These are phyloP conservation scores for Hypseocharis bilobata DNA, from an alignment of 441 rosid species.

Conservation along the genomic window DNA sequence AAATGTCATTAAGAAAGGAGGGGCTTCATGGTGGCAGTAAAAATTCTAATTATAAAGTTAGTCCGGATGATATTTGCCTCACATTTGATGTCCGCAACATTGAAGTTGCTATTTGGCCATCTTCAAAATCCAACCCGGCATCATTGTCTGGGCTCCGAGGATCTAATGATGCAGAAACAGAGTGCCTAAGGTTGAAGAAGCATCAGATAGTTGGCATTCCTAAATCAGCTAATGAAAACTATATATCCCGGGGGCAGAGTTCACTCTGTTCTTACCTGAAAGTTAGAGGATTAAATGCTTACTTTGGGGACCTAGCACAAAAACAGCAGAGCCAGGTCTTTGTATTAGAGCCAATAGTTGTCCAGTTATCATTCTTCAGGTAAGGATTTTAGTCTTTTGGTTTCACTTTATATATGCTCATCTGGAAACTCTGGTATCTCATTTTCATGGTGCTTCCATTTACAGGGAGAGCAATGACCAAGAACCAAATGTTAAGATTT, in stretches of 20 bases:
- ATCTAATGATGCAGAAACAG: constrained; percentile 37
- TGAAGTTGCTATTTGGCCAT: constrained; percentile 59
- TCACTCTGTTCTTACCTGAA: constrained; percentile 45
- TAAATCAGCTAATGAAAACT: constrained; percentile 45
- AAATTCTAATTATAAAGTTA: constrained; percentile 20
- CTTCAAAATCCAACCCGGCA: constrained; percentile 36
- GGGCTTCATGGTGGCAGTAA: constrained; percentile 23
- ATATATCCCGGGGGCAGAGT: constrained; percentile 41
- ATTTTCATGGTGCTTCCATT: not conserved
- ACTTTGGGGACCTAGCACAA: constrained; percentile 38
- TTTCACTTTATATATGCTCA: constrained; percentile 13
- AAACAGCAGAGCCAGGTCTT: constrained; percentile 40
- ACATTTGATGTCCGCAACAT: constrained; percentile 55
- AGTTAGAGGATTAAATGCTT: constrained; percentile 50
- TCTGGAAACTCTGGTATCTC: constrained; percentile 6
- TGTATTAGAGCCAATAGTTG: constrained; percentile 49
- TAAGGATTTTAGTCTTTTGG: constrained; percentile 26
- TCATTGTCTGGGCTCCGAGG: constrained; percentile 28
- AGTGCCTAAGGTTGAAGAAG: constrained; percentile 39
- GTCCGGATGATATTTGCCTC: constrained; percentile 40
- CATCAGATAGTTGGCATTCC: constrained; percentile 40
- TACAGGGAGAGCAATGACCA: not conserved
- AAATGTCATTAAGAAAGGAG: constrained; percentile 37
- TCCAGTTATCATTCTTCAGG: constrained; percentile 60
- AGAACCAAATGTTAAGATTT: not conserved